These are phyloP conservation scores for Colletotrichum abscissum DNA, from an alignment of 2,329 filamentous ascomycete genomes.

Conservation along the genomic window DNA sequence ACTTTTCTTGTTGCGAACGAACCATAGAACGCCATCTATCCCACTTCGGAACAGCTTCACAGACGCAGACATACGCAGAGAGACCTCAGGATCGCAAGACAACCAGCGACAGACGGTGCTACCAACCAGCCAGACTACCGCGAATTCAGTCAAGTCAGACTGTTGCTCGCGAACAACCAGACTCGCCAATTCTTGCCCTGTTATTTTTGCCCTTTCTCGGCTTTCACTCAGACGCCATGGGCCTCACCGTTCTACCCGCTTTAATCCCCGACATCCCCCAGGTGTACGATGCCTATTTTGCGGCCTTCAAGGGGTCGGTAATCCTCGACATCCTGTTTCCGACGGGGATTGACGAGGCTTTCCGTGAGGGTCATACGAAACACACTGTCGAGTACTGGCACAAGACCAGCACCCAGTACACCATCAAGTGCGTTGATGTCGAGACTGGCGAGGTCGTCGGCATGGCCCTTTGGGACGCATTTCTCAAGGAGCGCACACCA, in stretches of 20 bases:
- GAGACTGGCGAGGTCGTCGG: constrained; percentile 55
- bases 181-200: neutral
- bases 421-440: constrained; percentile 58
- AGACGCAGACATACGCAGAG: neutral
- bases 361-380: constrained; percentile 54
- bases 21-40: neutral
- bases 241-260: constrained; percentile 55
- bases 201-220: neutral
- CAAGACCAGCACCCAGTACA: constrained; percentile 54
- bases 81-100: too few relatives aligned
- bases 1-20: neutral
- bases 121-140: neutral
- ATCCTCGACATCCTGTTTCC: constrained; percentile 59
- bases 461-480: constrained; percentile 59
- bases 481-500: constrained; percentile 48
- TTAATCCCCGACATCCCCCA: constrained; percentile 57
- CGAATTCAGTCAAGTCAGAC: neutral
- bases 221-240: constrained; percentile 41
- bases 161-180: neutral
- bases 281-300: constrained; percentile 60
- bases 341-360: constrained; percentile 46
- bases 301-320: constrained; percentile 53
- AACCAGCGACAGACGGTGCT: too few relatives aligned
- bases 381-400: constrained; percentile 54
- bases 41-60: neutral